These are phyloP conservation scores for Xylaria sp. DNA, from an alignment of 2,329 filamentous ascomycete genomes.

Conservation along the genomic window DNA sequence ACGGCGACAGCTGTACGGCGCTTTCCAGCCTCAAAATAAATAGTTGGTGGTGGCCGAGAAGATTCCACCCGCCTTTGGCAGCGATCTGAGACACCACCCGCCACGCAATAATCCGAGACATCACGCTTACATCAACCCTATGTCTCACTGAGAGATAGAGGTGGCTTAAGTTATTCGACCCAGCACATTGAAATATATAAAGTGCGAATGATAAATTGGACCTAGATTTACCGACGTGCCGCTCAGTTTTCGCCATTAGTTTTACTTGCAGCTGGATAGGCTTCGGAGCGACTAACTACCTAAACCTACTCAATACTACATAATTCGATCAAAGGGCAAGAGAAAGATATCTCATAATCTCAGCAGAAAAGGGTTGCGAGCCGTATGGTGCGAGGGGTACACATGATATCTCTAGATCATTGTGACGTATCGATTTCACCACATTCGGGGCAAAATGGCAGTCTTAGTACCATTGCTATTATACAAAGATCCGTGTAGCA, in stretches of 20 bases:
- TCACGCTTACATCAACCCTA: conserved; percentile 11
- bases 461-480: conserved; percentile 46
- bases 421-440: conserved; percentile 2
- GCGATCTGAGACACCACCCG: not conserved
- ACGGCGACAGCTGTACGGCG: not conserved
- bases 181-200: conserved; percentile 17
- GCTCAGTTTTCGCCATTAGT: not conserved
- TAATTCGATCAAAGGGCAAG: not conserved
- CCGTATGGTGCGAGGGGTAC: not conserved
- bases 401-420: not conserved
- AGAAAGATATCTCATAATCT: not conserved
- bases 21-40: conserved; percentile 23
- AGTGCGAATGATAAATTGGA: not conserved
- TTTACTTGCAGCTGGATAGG: not conserved
- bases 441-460: conserved; percentile 39
- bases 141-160: conserved; percentile 17
- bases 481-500: conserved; percentile 34
- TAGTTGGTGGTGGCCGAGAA: conserved; percentile 2
- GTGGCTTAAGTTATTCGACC: not conserved
- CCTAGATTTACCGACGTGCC: not conserved
- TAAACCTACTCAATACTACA: not conserved
- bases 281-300: not conserved
- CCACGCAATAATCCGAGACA: conserved; percentile 21
- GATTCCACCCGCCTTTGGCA: not conserved
- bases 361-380: not conserved